Base-by-base conservation (phyloP, 495 filamentous ascomycete species). In the Penicillium chermesinum region DNA sequence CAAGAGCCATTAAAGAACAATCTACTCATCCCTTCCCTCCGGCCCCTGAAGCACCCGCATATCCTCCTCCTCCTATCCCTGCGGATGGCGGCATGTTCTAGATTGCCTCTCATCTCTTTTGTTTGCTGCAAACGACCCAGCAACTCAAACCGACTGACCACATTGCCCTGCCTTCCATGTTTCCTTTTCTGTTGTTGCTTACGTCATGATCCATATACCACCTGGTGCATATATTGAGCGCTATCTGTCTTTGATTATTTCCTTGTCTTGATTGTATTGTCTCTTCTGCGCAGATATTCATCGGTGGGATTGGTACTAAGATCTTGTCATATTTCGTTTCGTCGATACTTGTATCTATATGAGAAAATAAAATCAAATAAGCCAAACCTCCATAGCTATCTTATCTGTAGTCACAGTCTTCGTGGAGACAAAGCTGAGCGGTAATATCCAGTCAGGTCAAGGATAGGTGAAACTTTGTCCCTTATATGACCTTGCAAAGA, bases 41-140 rank as follows among this genome's bases (percentile, higher is more conserved):
- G 19, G 57, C 61, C 10, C 73, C 70, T 0, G 59, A 67, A 16
- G 47, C 70, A 32, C 66, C 75, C 15, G 25, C 61, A 27, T 64
- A 69, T 16, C 71, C 64, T 14, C 68, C 71, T 5, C 66, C 67
- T 3, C 50, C 64, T 12, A 50, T 72, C 19, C 63, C 63, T n/a
- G 59, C 66, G 13, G 63, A 75, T 30, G 72, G 72, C 7, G 69
- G 70, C 33, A 75, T 75, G 72, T 72, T 75, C 48, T 75, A 57
- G 65, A 14, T 15, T 15, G 15, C 3, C n/a, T 10, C 1, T 16
- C 27, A 22, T 40, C 32, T 32, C 32, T 16, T 42, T 20, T 48
- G 44, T 45, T 30, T n/a, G n/a, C n/a, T n/a, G n/a, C n/a, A n/a
- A n/a, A n/a, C n/a, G n/a, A n/a, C n/a, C n/a, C n/a, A n/a, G n/a